Evolutionary conservation across 805 yeast genomes (phyloP), one percentile per base, ranked within the genome.

Genomic region (Naumovozyma baii): DNA sequence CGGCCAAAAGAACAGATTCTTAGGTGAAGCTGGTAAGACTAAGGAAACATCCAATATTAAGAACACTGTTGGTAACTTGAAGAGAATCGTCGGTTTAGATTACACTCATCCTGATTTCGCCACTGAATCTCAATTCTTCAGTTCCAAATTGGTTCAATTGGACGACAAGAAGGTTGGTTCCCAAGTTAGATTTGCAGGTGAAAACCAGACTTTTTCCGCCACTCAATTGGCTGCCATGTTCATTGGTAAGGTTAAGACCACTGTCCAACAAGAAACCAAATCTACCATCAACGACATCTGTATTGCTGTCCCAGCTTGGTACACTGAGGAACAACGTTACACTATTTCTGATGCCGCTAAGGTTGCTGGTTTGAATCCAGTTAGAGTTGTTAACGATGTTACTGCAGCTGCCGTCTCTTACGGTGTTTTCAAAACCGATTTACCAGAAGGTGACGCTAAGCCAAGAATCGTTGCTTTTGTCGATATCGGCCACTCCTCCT

Each of bases 361-460:
- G 60, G 83, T 90, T 63, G 96, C 96, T 42, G 95, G 95, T 46
- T 74, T 90, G 59, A 88, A 88, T 78, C 96, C 96, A 44, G 96
- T 90, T 43, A 83, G 97, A 76, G 78, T 92, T 49, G 94, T 92
- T 54, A 92, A 92, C 66, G 97, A 92, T 64, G 81, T 84, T 51
- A 88, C 97, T 43, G 96, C 97, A 45, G 97, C 97, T 44, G 97
- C 96, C 57, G 95, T 92, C 50, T 94, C 96, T 57, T 94, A 92
- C 72, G 97, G 97, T 73, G 95, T 90, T 43, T 88, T 88, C 80
- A 88, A 90, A 76, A 76, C 83, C 51, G 96, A 90, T 61, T 74
- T 90, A 56, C 95, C 96, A 57, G 96, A 87, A 67, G 55, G 51
- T 38, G 60, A 55, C 31, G 94, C 84, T 55, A 82, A 80, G 65